Conservation (phyloP, 768 basidiomycete species). For the Roridomyces roridus region DNA sequence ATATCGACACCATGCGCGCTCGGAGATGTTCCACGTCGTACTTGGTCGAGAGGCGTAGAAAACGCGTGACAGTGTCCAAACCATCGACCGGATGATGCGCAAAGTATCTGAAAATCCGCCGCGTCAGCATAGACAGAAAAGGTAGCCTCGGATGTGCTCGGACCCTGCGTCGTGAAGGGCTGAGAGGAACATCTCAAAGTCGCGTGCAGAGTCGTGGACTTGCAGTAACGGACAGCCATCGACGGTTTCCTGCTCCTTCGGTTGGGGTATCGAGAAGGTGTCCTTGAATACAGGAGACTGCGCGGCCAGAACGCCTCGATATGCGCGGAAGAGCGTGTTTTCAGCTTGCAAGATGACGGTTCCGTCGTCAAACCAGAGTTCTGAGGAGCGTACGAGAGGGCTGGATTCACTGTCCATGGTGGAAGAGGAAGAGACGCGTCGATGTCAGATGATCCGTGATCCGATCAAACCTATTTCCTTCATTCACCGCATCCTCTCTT, state of each 20-base stretch:
- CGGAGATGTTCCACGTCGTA: slow-evolving; percentile 7
- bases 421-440: no score
- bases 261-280: slow-evolving; percentile 6
- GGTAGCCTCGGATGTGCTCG: not conserved
- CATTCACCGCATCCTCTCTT: no score
- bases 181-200: not conserved
- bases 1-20: not conserved
- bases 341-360: slow-evolving; percentile 3
- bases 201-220: not conserved
- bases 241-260: not conserved
- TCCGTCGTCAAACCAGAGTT: slow-evolving; percentile 10
- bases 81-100: not conserved
- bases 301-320: slow-evolving; percentile 5
- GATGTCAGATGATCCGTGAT: no score
- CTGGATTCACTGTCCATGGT: no score
- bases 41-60: not conserved
- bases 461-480: no score
- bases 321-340: slow-evolving; percentile 1
- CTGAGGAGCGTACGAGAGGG: not conserved
- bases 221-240: not conserved
- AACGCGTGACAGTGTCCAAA: not conserved
- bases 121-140: not conserved
- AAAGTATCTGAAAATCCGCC: not conserved
- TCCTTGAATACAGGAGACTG: slow-evolving; percentile 10
- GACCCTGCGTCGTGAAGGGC: slow-evolving; percentile 1